Conservation (phyloP, 148 eudicot species). For the Rhododendron ovatum region DNA sequence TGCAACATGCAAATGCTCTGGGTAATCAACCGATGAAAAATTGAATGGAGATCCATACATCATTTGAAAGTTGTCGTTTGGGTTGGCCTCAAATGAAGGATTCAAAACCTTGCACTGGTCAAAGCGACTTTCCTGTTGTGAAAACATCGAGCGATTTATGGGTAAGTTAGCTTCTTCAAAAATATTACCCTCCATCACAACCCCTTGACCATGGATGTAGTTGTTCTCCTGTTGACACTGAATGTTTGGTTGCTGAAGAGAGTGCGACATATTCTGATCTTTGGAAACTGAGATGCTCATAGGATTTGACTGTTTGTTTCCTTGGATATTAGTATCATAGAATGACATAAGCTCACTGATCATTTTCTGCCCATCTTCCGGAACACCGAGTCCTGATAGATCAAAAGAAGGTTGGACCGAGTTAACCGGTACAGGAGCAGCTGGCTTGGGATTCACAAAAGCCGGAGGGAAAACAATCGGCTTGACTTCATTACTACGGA, state of each 20-base stretch:
- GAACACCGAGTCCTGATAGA: constrained; percentile 36
- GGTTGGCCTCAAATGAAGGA: constrained; percentile 28
- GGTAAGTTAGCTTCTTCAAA: constrained; percentile 29
- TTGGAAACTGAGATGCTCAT: constrained; percentile 13
- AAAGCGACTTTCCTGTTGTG: constrained; percentile 23
- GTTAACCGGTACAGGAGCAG: constrained; percentile 11
- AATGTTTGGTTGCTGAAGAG: constrained; percentile 19
- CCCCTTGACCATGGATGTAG: constrained; percentile 22
- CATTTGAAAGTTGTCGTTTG: constrained; percentile 29
- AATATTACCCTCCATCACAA: constrained; percentile 20
- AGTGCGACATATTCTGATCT: constrained; percentile 14
- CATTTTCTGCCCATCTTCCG: constrained; percentile 58
- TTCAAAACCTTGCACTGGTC: constrained; percentile 37
- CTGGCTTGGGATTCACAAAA: constrained; percentile 33
- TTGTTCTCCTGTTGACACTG: constrained; percentile 25
- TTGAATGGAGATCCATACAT: constrained; percentile 40
- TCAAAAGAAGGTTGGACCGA: constrained; percentile 20
- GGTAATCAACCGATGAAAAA: constrained; percentile 24
- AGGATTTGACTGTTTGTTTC: constrained; percentile 24
- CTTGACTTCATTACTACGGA: constrained; percentile 36
- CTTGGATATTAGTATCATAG: constrained; percentile 47
- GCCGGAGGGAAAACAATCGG: constrained; percentile 35
- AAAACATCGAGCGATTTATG: constrained; percentile 19
- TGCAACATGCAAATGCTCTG: constrained; percentile 20
- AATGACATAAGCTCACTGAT: constrained; percentile 50